Evolutionary conservation across 2,329 filamentous ascomycete species (phyloP).

Genomic region (Fusarium tricinctum): DNA sequence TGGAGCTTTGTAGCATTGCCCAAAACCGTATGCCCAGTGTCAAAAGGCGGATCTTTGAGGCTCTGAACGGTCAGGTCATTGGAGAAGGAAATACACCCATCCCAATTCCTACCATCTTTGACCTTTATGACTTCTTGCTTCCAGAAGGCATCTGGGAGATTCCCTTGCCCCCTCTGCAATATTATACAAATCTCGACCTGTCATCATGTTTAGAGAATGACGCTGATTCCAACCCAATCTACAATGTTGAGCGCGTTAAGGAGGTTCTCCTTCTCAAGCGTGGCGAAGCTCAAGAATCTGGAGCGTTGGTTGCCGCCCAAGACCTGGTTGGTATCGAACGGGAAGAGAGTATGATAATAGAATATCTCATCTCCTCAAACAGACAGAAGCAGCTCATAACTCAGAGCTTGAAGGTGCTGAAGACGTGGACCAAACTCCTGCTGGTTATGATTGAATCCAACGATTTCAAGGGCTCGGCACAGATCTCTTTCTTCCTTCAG

Average conservation of each 20-base stretch:
- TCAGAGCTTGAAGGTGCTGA: constrained; percentile 76
- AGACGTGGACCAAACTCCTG: constrained; percentile 86
- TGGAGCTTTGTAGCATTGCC: constrained; percentile 84
- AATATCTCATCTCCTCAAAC: constrained; percentile 74
- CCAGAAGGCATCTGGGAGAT: constrained; percentile 65
- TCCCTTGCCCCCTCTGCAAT: constrained; percentile 67
- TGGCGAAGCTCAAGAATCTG: constrained; percentile 69
- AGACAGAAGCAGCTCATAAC: constrained; percentile 69
- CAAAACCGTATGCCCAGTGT: constrained; percentile 78
- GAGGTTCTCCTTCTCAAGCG: constrained; percentile 81
- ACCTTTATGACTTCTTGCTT: constrained; percentile 89
- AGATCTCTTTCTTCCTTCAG: constrained; percentile 85
- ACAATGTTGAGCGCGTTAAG: constrained; percentile 77
- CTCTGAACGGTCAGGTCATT: constrained; percentile 82
- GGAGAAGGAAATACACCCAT: constrained; percentile 75
- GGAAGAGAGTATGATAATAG: constrained; percentile 72
- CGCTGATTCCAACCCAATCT: constrained; percentile 69
- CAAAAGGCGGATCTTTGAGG: constrained; percentile 76
- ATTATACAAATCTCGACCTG: constrained; percentile 77
- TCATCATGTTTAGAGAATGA: constrained; percentile 73
- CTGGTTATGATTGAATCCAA: constrained; percentile 86
- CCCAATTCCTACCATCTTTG: constrained; percentile 83
- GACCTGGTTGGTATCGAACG: constrained; percentile 65
- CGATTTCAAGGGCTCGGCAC: constrained; percentile 79
- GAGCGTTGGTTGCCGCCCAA: constrained; percentile 64